Conservation (phyloP, 2,329 filamentous ascomycete species). For the Hypoxylon sp. region DNA sequence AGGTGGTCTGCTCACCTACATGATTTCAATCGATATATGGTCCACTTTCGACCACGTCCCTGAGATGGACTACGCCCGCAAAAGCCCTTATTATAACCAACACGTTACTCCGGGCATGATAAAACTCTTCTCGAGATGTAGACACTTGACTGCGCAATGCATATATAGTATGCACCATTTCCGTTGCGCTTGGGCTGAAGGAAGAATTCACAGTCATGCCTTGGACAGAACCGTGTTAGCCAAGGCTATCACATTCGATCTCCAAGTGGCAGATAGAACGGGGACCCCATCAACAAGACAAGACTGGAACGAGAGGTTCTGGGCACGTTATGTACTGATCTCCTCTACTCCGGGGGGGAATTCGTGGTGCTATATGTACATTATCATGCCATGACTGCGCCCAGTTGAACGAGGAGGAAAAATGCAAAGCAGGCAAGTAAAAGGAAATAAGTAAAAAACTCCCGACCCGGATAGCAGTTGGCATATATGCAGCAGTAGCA, state of each 20-base stretch:
- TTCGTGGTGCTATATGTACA: conserved; percentile 33
- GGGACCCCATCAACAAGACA: background rate
- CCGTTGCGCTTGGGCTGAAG: too few species aligned
- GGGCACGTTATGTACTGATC: conserved; percentile 28
- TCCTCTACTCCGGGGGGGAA: conserved; percentile 23
- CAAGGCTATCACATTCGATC: too few species aligned
- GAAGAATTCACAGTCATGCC: too few species aligned
- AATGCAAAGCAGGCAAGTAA: conserved; percentile 16
- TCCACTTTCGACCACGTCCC: too few species aligned
- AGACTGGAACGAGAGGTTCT: conserved; percentile 1
- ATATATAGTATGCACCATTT: too few species aligned
- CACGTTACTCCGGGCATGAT: too few species aligned
- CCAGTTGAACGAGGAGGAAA: conserved; percentile 25
- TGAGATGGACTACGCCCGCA: too few species aligned
- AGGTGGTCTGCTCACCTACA: background rate
- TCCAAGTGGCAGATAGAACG: background rate
- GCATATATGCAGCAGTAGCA: background rate
- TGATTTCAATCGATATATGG: background rate
- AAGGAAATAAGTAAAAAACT: too few species aligned
- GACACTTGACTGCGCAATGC: too few species aligned
- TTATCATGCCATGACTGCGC: conserved; percentile 27
- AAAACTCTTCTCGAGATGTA: too few species aligned
- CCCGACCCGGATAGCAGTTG: conserved; percentile 9
- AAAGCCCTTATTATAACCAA: too few species aligned
- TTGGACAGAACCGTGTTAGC: too few species aligned